Evolutionary conservation across 2,329 filamentous ascomycete species (phyloP).

Genomic region (Sporothrix brasiliensis): DNA sequence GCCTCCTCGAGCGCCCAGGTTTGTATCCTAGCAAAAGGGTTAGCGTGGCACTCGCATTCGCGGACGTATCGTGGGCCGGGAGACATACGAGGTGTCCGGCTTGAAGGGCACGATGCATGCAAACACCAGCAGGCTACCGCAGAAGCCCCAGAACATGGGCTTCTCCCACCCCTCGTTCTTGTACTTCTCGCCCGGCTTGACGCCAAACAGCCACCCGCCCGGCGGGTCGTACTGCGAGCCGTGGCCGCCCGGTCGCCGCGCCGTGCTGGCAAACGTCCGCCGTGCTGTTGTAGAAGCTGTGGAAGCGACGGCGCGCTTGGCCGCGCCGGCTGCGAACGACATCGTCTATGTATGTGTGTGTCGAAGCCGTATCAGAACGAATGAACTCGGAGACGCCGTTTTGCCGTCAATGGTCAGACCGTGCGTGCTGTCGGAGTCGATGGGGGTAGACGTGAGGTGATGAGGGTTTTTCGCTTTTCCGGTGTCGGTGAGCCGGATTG

Average conservation of each 20-base stretch:
- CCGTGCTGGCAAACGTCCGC: slow-evolving; percentile 33
- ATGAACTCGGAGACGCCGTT: not conserved
- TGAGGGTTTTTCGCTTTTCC: slow-evolving; percentile 27
- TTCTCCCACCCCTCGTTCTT: slow-evolving; percentile 97
- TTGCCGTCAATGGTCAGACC: not conserved
- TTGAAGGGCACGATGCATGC: slow-evolving; percentile 89
- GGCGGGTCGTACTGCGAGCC: slow-evolving; percentile 87
- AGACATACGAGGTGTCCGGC: slow-evolving; percentile 85
- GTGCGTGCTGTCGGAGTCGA: not conserved
- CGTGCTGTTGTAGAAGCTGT: slow-evolving; percentile 20
- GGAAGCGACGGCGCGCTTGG: slow-evolving; percentile 28
- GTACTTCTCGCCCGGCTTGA: slow-evolving; percentile 93
- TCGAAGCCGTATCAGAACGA: too few species aligned
- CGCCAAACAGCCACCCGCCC: slow-evolving; percentile 86
- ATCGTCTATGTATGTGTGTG: slow-evolving; percentile 6
- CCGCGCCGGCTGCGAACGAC: slow-evolving; percentile 27
- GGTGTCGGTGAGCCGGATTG: slow-evolving; percentile 6
- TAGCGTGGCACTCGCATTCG: not conserved
- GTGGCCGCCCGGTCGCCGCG: slow-evolving; percentile 51
- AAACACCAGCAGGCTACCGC: slow-evolving; percentile 72
- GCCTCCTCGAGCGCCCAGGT: slow-evolving; percentile 99
- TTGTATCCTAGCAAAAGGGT: slow-evolving; percentile 72
- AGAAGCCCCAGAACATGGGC: slow-evolving; percentile 81
- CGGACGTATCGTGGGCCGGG: not conserved
- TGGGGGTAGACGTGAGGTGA: not conserved